Evolutionary conservation across 345 rosid species (phyloP), one percentile per base, ranked within the genome.

Genomic region (Triadica sebifera): DNA sequence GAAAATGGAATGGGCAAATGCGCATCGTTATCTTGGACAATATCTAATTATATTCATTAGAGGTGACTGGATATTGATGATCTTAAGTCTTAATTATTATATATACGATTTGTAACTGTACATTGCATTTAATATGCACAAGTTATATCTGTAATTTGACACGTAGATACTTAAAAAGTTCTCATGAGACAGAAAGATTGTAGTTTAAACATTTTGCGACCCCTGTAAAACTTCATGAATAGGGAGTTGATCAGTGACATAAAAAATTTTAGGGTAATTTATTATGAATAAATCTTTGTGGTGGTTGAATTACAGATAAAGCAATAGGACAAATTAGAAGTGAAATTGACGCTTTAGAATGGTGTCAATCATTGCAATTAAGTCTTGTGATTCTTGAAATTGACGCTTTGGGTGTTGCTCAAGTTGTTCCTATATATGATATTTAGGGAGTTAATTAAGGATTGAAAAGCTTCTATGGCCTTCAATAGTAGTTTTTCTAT

Each of bases 241-340:
- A 29, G 34, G 34, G 34, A 29, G 34, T 29, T 29, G 34, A 29
- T 29, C 34, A 29, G 34, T 29, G 34, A 29, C 34, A 29, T 71
- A 37, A 56, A 29, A 39, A 59, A 39, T 47, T 43, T 12, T 24
- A 3, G 29, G 47, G 29, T 52, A 41, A 71, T 65, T 74, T 75
- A 22, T 65, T 3, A 1, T 4, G 22, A 22, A 34, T 34, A 69
- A 61, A 76, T 67, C 72, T 46, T 9, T 57, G 52, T 57, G 64
- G 12, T 41, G 37, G 72, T 64, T 74, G 58, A 57, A 39, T 74
- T 12, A 9, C 53, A 41, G 65, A n/a, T 24, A 13, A 53, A 9
- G 39, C 34, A 62, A 57, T 50, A 58, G 59, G 43, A 53, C 39
- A 46, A 59, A 37, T n/a, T 38, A 47, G 45, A 38, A 24, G 20